Evolutionary conservation across 768 basidiomycete genomes (phyloP).

Genomic region (Kwoniella pini): DNA sequence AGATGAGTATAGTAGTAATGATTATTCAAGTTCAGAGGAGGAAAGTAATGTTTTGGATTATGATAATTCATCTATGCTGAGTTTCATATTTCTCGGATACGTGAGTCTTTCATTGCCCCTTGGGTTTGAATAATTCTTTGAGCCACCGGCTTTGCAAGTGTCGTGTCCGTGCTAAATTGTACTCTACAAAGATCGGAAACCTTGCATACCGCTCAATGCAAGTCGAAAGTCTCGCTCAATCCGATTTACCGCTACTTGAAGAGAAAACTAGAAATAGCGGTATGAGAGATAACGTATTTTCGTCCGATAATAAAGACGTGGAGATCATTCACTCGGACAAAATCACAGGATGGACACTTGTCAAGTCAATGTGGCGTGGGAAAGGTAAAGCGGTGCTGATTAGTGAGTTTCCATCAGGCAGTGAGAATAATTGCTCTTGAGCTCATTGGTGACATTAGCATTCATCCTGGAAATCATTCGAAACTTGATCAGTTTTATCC

Average conservation of each 20-base stretch:
- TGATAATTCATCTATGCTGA: slow-evolving; percentile 31
- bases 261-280: slow-evolving; percentile 33
- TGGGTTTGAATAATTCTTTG: no score
- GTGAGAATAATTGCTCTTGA: not conserved
- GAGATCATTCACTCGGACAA: not conserved
- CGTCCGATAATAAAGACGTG: not conserved
- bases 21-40: not conserved
- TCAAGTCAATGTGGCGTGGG: slow-evolving; percentile 32
- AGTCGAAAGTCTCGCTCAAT: slow-evolving; percentile 23
- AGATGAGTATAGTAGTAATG: not conserved
- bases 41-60: slow-evolving; percentile 37
- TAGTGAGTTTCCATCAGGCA: slow-evolving; percentile 22
- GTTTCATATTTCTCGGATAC: slow-evolving; percentile 35
- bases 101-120: slow-evolving; percentile 18
- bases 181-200: slow-evolving; percentile 22
- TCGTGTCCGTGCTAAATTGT: no score
- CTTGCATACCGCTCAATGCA: slow-evolving; percentile 27
- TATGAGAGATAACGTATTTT: slow-evolving; percentile 12
- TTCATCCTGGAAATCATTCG: slow-evolving; percentile 24
- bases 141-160: no score
- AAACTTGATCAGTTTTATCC: slow-evolving; percentile 28
- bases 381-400: slow-evolving; percentile 21
- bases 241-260: slow-evolving; percentile 40
- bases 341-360: slow-evolving; percentile 31
- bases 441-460: slow-evolving; percentile 14